phyloP scores from a whole-genome alignment of 2,329 filamentous ascomycete genomes.

The Curvularia sp. region DNA sequence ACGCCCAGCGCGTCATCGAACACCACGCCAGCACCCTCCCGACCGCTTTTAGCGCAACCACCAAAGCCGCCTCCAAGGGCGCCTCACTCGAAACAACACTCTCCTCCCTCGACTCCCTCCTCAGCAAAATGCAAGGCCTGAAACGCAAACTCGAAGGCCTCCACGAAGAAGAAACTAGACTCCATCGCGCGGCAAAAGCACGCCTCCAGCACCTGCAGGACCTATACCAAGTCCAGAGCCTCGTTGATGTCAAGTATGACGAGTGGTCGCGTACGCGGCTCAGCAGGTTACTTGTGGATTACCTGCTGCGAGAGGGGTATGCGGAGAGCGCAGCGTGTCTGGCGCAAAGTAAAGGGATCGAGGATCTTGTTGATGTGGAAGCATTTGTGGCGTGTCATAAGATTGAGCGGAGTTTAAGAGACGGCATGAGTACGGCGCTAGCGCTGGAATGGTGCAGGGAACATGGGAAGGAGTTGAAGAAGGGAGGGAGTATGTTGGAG shows the following conservation, averaged over 20 bases:
- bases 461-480: slow-evolving; percentile 90
- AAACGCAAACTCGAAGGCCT: slow-evolving; percentile 84
- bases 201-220: slow-evolving; percentile 82
- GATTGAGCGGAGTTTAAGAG: slow-evolving; percentile 75
- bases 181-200: slow-evolving; percentile 77
- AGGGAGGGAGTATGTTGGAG: slow-evolving; percentile 86
- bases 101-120: slow-evolving; percentile 81
- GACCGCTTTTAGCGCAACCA: slow-evolving; percentile 60
- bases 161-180: slow-evolving; percentile 77
- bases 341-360: slow-evolving; percentile 76
- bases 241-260: slow-evolving; percentile 94
- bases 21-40: slow-evolving; percentile 71
- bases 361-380: slow-evolving; percentile 83
- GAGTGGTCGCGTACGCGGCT: slow-evolving; percentile 83
- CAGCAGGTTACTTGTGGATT: slow-evolving; percentile 88
- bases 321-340: slow-evolving; percentile 76
- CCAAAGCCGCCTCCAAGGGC: slow-evolving; percentile 68
- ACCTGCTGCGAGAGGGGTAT: slow-evolving; percentile 85
- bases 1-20: slow-evolving; percentile 77
- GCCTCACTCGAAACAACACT: slow-evolving; percentile 59
- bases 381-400: slow-evolving; percentile 83
- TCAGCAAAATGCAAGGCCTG: slow-evolving; percentile 80
- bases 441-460: slow-evolving; percentile 90
- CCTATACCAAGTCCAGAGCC: slow-evolving; percentile 77
- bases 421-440: slow-evolving; percentile 72